A percentile compares a stretch with the other conserved stretches of the same genome.
These are phyloP conservation scores for Allomyces macrogynus DNA, from an alignment of 192 early-diverging fungal species.

Conservation along the genomic window DNA sequence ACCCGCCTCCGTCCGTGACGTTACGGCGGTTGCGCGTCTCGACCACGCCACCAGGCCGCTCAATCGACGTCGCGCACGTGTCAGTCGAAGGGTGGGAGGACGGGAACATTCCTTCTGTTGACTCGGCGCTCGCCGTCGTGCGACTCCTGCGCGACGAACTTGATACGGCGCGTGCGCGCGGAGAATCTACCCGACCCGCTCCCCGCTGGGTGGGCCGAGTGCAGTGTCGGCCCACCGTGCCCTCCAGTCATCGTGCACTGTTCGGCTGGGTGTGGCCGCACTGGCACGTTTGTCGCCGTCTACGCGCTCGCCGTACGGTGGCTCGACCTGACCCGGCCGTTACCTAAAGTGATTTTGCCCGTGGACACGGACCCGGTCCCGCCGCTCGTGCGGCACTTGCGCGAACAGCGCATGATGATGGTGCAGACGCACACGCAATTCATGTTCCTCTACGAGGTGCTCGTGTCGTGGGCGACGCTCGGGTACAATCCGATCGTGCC, in stretches of 20 bases:
- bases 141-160: background rate
- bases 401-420: constrained; percentile 21
- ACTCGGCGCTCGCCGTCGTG: background rate
- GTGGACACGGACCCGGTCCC: constrained; percentile 13
- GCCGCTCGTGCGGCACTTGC: constrained; percentile 15
- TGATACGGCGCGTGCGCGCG: background rate
- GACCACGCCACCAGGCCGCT: no score
- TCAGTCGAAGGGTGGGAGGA: background rate
- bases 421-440: constrained; percentile 38
- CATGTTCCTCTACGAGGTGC: constrained; percentile 32
- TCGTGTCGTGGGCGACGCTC: constrained; percentile 7
- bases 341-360: constrained; percentile 1
- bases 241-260: constrained; percentile 31
- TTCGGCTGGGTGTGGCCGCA: constrained; percentile 32
- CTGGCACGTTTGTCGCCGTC: constrained; percentile 29
- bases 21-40: background rate
- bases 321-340: background rate
- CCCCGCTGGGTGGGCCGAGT: background rate
- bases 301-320: constrained; percentile 9
- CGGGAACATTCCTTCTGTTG: background rate
- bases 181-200: background rate
- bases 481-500: no score
- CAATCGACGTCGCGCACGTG: background rate
- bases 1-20: background rate
- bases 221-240: background rate